These are phyloP conservation scores for Aspergillus kassunensis DNA, from an alignment of 495 filamentous ascomycete genomes.

Conservation along the genomic window DNA sequence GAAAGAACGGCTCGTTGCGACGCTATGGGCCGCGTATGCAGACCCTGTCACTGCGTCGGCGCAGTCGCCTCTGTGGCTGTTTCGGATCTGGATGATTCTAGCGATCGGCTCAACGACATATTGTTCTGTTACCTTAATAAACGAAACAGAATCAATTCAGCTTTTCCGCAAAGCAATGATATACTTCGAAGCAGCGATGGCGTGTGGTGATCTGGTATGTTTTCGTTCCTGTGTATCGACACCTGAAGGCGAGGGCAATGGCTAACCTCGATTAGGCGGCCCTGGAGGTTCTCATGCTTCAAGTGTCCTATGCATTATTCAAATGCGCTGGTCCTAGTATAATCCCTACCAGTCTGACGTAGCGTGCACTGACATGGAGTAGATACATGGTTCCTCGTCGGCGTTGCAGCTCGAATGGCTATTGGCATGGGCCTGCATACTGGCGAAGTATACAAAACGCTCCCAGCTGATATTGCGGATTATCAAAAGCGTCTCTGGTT, in stretches of 20 bases:
- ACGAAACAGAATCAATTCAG: slow-evolving; percentile 33
- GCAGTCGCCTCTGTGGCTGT: slow-evolving; percentile 29
- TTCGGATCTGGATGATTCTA: slow-evolving; percentile 39
- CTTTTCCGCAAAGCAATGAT: slow-evolving; percentile 37
- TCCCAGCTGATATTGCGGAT: slow-evolving; percentile 23
- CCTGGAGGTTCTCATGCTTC: slow-evolving; percentile 37
- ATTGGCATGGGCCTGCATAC: slow-evolving; percentile 33
- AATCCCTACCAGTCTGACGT: slow-evolving; percentile 1
- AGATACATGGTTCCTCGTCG: slow-evolving; percentile 36
- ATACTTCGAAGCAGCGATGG: slow-evolving; percentile 35
- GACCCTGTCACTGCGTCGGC: slow-evolving; percentile 23
- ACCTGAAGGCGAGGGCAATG: too few species aligned
- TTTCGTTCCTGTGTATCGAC: not conserved
- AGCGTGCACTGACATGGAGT: not conserved
- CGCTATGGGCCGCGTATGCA: slow-evolving; percentile 26
- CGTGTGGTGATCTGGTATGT: slow-evolving; percentile 32
- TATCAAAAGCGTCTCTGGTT: slow-evolving; percentile 38
- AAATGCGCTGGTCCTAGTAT: slow-evolving; percentile 40
- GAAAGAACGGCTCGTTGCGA: slow-evolving; percentile 24
- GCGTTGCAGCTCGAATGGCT: slow-evolving; percentile 31
- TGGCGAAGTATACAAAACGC: slow-evolving; percentile 17
- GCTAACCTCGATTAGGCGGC: slow-evolving; percentile 21
- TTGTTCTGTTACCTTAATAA: slow-evolving; percentile 34
- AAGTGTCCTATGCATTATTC: slow-evolving; percentile 42
- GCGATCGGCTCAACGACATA: slow-evolving; percentile 38